Percentiles rank a stretch among this genome's conserved stretches.
Conservation (phyloP, 2,329 filamentous ascomycete genomes). For the Thyridium curvatum region DNA sequence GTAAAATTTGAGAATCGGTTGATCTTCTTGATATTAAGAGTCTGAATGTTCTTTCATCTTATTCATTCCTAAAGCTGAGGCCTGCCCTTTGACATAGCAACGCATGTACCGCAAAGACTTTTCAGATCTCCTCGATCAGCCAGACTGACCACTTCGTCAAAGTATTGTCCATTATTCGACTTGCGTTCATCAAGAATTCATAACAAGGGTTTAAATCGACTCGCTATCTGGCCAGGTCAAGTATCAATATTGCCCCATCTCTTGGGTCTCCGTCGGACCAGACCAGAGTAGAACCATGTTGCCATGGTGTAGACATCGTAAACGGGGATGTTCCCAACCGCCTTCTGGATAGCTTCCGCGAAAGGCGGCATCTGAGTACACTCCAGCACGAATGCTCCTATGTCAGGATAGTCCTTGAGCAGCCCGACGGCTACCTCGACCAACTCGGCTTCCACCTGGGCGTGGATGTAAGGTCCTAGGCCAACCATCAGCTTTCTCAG, state of each 20-base stretch:
- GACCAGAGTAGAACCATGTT: conserved; percentile 26
- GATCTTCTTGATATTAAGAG: too few species aligned
- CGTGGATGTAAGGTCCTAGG: too few species aligned
- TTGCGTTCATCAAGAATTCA: too few species aligned
- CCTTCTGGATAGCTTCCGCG: conserved; percentile 20
- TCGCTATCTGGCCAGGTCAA: neutral
- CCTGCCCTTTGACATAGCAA: too few species aligned
- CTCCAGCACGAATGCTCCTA: conserved; percentile 21
- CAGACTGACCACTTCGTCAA: too few species aligned
- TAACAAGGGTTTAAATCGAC: too few species aligned
- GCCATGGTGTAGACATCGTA: conserved; percentile 29
- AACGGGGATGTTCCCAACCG: conserved; percentile 17
- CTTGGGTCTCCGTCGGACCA: conserved; percentile 8
- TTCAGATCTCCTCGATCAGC: too few species aligned
- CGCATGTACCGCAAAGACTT: too few species aligned
- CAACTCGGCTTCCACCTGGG: conserved; percentile 9
- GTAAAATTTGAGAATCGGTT: too few species aligned
- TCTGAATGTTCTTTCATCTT: too few species aligned
- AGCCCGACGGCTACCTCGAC: conserved; percentile 10
- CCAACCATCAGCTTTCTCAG: conserved; percentile 6
- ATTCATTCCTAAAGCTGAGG: too few species aligned
- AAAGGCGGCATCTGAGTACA: conserved; percentile 30
- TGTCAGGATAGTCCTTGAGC: conserved; percentile 8
- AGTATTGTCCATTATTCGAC: too few species aligned
- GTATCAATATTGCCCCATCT: conserved; percentile 1